phyloP scores from a whole-genome alignment of 352 stramenopile species.

The Globisporangium acanthophoron region DNA sequence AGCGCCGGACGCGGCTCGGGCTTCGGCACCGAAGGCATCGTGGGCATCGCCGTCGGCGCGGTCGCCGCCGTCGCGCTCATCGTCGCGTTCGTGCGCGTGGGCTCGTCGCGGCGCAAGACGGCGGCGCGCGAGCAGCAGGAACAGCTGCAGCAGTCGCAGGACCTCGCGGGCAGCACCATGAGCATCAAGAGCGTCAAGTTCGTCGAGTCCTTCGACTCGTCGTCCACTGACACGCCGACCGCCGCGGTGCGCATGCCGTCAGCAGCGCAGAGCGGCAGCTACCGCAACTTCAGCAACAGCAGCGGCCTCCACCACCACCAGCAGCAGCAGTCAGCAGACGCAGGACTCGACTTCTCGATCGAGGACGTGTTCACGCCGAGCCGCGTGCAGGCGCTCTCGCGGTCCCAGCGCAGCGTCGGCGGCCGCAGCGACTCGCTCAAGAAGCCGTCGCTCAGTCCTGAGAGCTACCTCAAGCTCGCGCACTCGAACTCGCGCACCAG shows the following conservation, averaged over 20 bases:
- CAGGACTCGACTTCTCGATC: constrained; percentile 3
- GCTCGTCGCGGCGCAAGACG: constrained; percentile 6
- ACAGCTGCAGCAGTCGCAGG: background rate
- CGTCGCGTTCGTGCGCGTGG: constrained; percentile 8
- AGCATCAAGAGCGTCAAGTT: constrained; percentile 13
- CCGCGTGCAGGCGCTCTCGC: constrained; percentile 11
- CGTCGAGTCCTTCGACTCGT: constrained; percentile 11
- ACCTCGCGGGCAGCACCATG: constrained; percentile 9
- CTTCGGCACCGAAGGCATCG: constrained; percentile 2
- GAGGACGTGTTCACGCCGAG: constrained; percentile 14
- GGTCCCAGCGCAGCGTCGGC: constrained; percentile 1
- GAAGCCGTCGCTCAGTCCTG: constrained; percentile 2
- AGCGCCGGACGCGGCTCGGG: background rate
- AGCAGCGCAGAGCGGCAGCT: background rate
- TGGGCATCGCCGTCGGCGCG: constrained; percentile 7
- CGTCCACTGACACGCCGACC: constrained; percentile 2
- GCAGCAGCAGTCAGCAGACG: background rate
- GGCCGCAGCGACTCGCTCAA: constrained; percentile 2
- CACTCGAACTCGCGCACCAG: constrained; percentile 2
- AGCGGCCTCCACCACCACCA: background rate
- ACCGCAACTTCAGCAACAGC: background rate
- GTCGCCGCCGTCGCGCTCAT: constrained; percentile 7
- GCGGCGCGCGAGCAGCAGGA: background rate
- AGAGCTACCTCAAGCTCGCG: constrained; percentile 7
- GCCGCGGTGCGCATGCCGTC: constrained; percentile 4